Evolutionary conservation across 2,329 filamentous ascomycete genomes (phyloP).

Genomic region (Aaosphaeria pasadenensis): DNA sequence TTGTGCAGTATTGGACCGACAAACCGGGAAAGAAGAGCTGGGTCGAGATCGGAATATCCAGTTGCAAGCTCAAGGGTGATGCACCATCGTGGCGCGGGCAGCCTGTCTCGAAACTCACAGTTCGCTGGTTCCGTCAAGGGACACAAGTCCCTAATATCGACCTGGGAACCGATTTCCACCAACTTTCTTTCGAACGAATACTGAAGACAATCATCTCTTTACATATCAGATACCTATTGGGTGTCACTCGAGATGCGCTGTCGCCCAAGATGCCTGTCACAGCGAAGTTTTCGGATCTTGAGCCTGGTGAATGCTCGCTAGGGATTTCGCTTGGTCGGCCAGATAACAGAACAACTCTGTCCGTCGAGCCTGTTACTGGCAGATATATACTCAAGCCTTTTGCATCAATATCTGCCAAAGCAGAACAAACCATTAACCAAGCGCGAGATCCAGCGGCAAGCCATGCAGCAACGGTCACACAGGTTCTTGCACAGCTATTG

Average conservation of each 20-base stretch:
- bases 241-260: conserved; percentile 55
- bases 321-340: conserved; percentile 67
- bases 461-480: conserved; percentile 57
- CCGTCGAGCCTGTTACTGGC: conserved; percentile 76
- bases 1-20: conserved; percentile 86
- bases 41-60: conserved; percentile 82
- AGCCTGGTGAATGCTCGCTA: conserved; percentile 67
- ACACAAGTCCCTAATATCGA: conserved; percentile 68
- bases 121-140: conserved; percentile 83
- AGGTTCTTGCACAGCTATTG: conserved; percentile 59
- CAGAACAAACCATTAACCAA: conserved; percentile 65
- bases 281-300: conserved; percentile 56
- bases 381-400: conserved; percentile 65
- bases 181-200: conserved; percentile 71
- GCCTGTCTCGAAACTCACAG: conserved; percentile 44
- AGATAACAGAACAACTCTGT: conserved; percentile 56
- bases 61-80: conserved; percentile 48
- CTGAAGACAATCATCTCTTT: conserved; percentile 71
- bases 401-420: conserved; percentile 38
- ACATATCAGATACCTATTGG: conserved; percentile 71
- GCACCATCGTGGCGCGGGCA: conserved; percentile 34
- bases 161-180: conserved; percentile 64
- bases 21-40: conserved; percentile 76
- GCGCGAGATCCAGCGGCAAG: conserved; percentile 53
- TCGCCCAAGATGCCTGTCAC: conserved; percentile 58